Percentiles rank a stretch among this genome's conserved stretches.
Conservation (phyloP, 192 early-diverging fungal species). For the Coemansia brasiliensis region DNA sequence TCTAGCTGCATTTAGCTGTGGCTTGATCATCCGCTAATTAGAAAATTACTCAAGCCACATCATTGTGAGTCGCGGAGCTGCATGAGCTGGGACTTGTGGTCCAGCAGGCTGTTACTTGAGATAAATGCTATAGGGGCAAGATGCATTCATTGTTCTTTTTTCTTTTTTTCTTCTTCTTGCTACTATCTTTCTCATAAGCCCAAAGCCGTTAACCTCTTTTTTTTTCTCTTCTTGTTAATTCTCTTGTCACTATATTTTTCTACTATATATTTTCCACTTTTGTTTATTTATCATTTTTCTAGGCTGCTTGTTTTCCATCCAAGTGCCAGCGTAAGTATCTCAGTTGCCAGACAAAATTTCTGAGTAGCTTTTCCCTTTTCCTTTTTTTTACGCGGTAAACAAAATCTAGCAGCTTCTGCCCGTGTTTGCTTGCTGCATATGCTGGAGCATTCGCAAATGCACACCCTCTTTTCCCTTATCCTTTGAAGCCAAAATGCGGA, state of each 20-base stretch:
- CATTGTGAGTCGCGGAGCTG: too few relatives aligned
- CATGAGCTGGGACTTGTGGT: too few relatives aligned
- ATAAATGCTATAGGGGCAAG: too few relatives aligned
- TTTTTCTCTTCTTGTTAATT: not conserved
- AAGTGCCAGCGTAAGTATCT: too few relatives aligned
- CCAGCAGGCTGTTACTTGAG: too few relatives aligned
- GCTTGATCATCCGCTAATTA: too few relatives aligned
- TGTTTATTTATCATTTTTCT: not conserved
- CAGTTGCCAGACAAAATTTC: not conserved
- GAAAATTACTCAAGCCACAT: too few relatives aligned
- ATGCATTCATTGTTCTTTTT: constrained; percentile 1
- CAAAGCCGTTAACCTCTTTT: not conserved
- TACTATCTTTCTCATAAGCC: not conserved
- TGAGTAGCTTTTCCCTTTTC: not conserved
- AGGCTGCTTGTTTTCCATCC: too few relatives aligned
- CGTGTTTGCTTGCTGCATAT: not conserved
- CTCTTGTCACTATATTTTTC: not conserved
- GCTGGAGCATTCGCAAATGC: constrained; percentile 6
- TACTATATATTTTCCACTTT: not conserved
- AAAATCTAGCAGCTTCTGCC: too few relatives aligned
- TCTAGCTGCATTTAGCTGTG: too few relatives aligned
- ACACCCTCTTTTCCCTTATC: not conserved
- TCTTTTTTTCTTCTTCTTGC: not conserved
- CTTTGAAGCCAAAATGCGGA: too few relatives aligned
- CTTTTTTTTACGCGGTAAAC: too few relatives aligned